Conservation (phyloP, 164 flowering plant genomes). For the Dillenia suffruticosa region DNA sequence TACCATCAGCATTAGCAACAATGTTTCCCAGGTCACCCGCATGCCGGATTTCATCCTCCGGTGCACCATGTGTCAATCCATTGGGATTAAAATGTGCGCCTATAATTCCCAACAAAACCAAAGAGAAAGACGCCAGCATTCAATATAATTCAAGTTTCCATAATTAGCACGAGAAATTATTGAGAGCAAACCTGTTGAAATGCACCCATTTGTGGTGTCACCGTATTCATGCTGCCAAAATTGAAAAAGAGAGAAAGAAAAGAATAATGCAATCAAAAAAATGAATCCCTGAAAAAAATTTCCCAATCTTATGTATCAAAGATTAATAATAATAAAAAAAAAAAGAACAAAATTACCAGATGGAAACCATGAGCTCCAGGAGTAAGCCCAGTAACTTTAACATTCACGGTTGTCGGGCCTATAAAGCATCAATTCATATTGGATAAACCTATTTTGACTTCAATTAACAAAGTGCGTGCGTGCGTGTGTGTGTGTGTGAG, state of each 20-base stretch:
- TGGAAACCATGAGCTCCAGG: slow-evolving; percentile 90
- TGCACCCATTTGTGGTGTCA: slow-evolving; percentile 94
- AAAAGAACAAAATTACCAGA: slow-evolving; percentile 41
- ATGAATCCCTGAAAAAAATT: too few relatives aligned
- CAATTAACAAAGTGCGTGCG: background rate
- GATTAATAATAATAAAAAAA: too few relatives aligned
- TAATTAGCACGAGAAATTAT: background rate
- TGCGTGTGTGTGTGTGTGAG: too few relatives aligned
- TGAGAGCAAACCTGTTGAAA: slow-evolving; percentile 67
- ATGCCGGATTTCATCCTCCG: slow-evolving; percentile 87
- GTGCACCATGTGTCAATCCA: slow-evolving; percentile 89
- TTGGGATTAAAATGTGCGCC: slow-evolving; percentile 91
- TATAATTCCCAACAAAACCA: slow-evolving; percentile 6
- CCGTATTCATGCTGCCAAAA: slow-evolving; percentile 79
- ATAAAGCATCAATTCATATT: background rate
- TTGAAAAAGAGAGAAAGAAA: slow-evolving; percentile 5
- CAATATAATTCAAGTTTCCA: background rate
- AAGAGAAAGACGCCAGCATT: background rate
- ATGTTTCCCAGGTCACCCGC: slow-evolving; percentile 99
- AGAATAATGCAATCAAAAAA: background rate
- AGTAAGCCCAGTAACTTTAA: slow-evolving; percentile 60
- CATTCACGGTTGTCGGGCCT: slow-evolving; percentile 89
- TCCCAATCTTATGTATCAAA: too few relatives aligned
- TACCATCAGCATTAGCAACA: slow-evolving; percentile 87
- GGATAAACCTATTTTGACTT: background rate